These are phyloP conservation scores for Xenoacremonium recifei DNA, from an alignment of 2,329 filamentous ascomycete genomes.

Conservation along the genomic window DNA sequence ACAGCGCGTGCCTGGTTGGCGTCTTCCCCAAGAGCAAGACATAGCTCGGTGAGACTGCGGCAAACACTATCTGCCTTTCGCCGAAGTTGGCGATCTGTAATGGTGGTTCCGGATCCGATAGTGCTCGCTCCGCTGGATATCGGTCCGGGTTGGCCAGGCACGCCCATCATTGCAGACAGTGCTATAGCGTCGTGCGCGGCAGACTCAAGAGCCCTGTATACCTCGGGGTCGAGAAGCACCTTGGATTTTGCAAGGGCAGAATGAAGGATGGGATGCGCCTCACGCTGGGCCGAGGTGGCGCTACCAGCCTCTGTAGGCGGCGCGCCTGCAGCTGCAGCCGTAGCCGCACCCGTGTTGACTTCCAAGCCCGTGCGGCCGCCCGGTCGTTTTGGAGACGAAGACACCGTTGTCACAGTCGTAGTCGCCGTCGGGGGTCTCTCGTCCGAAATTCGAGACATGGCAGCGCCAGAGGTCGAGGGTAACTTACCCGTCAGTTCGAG, in stretches of 20 bases:
- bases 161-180: conserved; percentile 75
- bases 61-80: conserved; percentile 93
- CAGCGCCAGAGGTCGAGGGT: conserved; percentile 77
- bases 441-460: conserved; percentile 69
- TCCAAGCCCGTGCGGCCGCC: too few species aligned
- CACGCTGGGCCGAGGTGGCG: conserved; percentile 46
- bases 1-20: conserved; percentile 34
- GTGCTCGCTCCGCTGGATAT: conserved; percentile 66
- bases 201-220: conserved; percentile 77
- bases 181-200: conserved; percentile 79
- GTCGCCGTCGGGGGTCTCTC: conserved; percentile 89
- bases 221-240: conserved; percentile 62
- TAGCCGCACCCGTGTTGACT: too few species aligned
- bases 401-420: conserved; percentile 87
- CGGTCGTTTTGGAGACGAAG: conserved; percentile 79
- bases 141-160: conserved; percentile 64
- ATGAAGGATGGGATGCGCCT: conserved; percentile 74
- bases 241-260: conserved; percentile 80
- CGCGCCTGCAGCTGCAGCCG: conserved; percentile 21
- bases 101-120: conserved; percentile 51
- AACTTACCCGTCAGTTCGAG: conserved; percentile 88
- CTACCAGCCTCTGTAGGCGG: conserved; percentile 36
- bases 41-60: conserved; percentile 87
- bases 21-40: conserved; percentile 75
- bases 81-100: conserved; percentile 80